Evolutionary conservation across 164 flowering plant species (phyloP), one percentile per base, ranked within the genome.

Genomic region (Aristolochia fimbriata): DNA sequence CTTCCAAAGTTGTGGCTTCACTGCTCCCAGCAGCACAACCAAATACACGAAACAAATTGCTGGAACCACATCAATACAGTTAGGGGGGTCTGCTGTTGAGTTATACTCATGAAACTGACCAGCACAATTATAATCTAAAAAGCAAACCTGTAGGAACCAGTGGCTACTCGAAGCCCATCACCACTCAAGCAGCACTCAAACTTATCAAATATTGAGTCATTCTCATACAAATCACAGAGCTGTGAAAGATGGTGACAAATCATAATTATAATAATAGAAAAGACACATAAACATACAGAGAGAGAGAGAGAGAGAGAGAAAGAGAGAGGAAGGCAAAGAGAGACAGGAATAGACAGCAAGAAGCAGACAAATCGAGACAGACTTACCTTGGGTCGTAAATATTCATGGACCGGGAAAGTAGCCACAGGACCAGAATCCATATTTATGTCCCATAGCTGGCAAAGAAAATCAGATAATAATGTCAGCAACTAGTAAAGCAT

Each of bases 401-500:
- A 67, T 67, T 93, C 98, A 66, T 93, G 98, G 75, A 93, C 98
- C 80, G 86, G 92, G 77, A 83, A 93, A 47, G 98, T 87, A 61
- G 96, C 60, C 60, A 93, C 96, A 52, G 98, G 98, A 67, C 97
- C 97, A 51, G 98, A 81, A 79, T 93, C 98, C 98, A 93, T 93
- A 60, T 90, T 93, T 67, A 93, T 83, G 70, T 93, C 98, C 98
- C 98, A 93, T 62, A 93, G 80, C 98, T 93, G 81, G 59, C 21
- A 66, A 46, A 21, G 45, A 14, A 48, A 27, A 27, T 21, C 21
- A 30, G 10, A 56, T 56, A 11, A 65, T 37, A 48, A 73, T 46
- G 57, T 46, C 54, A 74, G 62, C 51, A 60, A 20, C 64, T 20
- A 20, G 30, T n/a, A 12, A 52, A 6, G 43, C 4, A 37, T 37